Percentiles rank a stretch among this genome's conserved stretches.
phyloP scores from a whole-genome alignment of 495 filamentous ascomycete species.

The Penicillium desertorum region DNA sequence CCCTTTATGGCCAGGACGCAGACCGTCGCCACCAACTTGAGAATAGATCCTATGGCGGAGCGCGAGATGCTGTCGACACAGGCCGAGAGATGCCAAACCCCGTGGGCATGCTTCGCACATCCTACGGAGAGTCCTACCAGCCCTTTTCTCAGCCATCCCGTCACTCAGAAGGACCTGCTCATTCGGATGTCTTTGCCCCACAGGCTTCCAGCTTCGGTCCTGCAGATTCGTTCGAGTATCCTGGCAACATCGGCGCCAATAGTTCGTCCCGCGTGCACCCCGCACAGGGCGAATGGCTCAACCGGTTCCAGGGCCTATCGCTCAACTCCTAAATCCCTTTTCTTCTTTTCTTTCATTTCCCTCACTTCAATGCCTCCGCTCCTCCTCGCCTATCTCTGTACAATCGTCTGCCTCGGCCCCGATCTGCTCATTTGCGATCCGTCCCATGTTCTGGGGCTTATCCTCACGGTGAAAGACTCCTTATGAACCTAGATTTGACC shows the following conservation, averaged over 20 bases:
- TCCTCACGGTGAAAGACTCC: conserved; percentile 7
- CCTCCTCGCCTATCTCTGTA: conserved; percentile 15
- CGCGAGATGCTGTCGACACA: conserved; percentile 32
- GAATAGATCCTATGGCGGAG: conserved; percentile 27
- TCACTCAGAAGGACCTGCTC: conserved; percentile 25
- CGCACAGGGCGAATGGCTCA: conserved; percentile 44
- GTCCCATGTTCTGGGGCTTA: neutral
- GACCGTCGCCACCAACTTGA: conserved; percentile 43
- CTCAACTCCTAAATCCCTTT: conserved; percentile 41
- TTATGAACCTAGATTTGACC: conserved; percentile 14
- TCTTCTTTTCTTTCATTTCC: neutral
- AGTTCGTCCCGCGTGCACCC: conserved; percentile 39
- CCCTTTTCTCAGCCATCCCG: conserved; percentile 34
- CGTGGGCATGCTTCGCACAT: conserved; percentile 35
- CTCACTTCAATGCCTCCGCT: neutral
- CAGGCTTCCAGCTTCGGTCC: conserved; percentile 35
- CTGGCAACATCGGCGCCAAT: conserved; percentile 22
- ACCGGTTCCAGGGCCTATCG: conserved; percentile 52
- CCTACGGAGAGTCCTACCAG: conserved; percentile 42
- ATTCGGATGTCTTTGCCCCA: conserved; percentile 39
- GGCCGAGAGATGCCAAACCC: conserved; percentile 37
- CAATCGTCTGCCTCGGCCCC: conserved; percentile 8
- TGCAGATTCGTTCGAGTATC: conserved; percentile 41
- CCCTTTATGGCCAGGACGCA: conserved; percentile 38
- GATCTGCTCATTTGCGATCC: neutral